Evolutionary conservation across 2,329 filamentous ascomycete species (phyloP).

Genomic region (Aureobasidium namibiae): DNA sequence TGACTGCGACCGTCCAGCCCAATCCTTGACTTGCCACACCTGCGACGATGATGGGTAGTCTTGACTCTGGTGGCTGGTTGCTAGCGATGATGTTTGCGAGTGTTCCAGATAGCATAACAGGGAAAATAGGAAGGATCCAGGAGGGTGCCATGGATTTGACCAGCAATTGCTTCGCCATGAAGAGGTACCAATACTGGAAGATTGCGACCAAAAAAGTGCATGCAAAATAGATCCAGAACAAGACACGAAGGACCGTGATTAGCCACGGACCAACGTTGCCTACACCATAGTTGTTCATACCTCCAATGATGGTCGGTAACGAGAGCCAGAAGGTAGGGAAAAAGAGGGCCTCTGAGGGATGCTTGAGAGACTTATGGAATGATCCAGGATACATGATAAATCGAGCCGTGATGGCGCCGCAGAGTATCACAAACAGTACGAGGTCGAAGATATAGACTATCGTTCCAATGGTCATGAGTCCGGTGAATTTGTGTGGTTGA

Average conservation of each 20-base stretch:
- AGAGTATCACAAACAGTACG: slow-evolving; percentile 12
- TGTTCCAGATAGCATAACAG: slow-evolving; percentile 27
- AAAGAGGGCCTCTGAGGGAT: slow-evolving; percentile 45
- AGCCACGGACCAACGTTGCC: slow-evolving; percentile 47
- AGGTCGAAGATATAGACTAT: slow-evolving; percentile 22
- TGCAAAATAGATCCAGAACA: slow-evolving; percentile 62
- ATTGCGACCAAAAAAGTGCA: slow-evolving; percentile 52
- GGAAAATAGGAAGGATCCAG: slow-evolving; percentile 17
- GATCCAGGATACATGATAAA: slow-evolving; percentile 3
- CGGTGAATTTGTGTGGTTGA: slow-evolving; percentile 38
- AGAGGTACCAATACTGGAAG: slow-evolving; percentile 35
- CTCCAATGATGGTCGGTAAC: slow-evolving; percentile 49
- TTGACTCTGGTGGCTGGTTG: slow-evolving; percentile 26
- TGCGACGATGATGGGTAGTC: slow-evolving; percentile 36
- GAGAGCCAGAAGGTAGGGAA: slow-evolving; percentile 34
- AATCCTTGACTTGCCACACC: slow-evolving; percentile 39
- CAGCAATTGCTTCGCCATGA: slow-evolving; percentile 4
- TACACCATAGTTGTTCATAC: slow-evolving; percentile 57
- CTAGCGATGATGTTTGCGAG: slow-evolving; percentile 26
- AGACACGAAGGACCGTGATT: slow-evolving; percentile 48
- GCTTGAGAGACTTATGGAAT: slow-evolving; percentile 21
- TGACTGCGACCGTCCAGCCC: slow-evolving; percentile 37
- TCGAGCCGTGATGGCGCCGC: slow-evolving; percentile 2
- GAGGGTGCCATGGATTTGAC: slow-evolving; percentile 13
- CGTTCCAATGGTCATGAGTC: slow-evolving; percentile 44